Conservation (phyloP, 106 monocot species). For the Phalaenopsis equestris region DNA sequence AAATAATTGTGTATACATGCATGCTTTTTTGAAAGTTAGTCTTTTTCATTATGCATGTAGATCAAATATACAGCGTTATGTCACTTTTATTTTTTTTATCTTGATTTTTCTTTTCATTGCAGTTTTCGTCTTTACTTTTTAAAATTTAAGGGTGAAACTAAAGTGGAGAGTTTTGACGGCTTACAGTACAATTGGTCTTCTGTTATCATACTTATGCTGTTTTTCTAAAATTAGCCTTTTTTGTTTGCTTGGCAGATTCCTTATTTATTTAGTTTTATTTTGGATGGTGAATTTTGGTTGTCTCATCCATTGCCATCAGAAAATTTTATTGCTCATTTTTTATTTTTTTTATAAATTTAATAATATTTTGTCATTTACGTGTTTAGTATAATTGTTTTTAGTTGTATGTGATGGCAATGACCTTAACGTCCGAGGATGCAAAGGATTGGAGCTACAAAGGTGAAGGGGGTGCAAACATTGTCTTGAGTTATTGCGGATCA, state of each 20-base stretch:
- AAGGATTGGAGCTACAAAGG: constrained; percentile 2
- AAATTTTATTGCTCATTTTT: neutral
- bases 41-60: too few species aligned
- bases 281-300: neutral
- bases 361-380: too few species aligned
- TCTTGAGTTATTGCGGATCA: neutral
- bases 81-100: too few species aligned
- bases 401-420: neutral
- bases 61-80: too few species aligned
- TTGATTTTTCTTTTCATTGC: too few species aligned
- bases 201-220: neutral
- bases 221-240: neutral
- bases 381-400: neutral
- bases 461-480: constrained; percentile 2
- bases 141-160: too few species aligned
- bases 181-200: too few species aligned
- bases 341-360: neutral
- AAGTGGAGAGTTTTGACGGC: too few species aligned
- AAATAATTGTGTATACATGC: too few species aligned
- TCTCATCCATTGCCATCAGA: neutral
- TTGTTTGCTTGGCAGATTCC: neutral
- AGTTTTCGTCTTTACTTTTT: too few species aligned
- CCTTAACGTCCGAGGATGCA: neutral
- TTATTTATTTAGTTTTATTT: neutral
- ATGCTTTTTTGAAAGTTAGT: too few species aligned